phyloP scores from a whole-genome alignment of 768 basidiomycete genomes.

The Boletus rubropictus region DNA sequence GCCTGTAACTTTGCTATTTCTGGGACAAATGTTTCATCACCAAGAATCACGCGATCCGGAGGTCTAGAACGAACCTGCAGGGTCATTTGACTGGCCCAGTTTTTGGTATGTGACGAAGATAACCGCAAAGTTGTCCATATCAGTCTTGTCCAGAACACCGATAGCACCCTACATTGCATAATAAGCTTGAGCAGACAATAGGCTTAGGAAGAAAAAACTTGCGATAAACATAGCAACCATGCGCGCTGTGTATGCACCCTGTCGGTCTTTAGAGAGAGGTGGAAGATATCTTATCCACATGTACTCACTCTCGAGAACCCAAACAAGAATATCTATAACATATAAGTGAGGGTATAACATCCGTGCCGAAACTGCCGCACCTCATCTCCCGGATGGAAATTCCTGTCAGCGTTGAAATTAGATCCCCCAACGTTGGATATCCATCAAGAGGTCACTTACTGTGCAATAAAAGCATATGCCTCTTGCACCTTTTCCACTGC shows the following conservation, averaged over 20 bases:
- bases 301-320: slow-evolving; percentile 63
- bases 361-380: slow-evolving; percentile 29
- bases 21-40: slow-evolving; percentile 11
- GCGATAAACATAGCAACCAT: slow-evolving; percentile 61
- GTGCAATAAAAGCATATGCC: slow-evolving; percentile 74
- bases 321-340: slow-evolving; percentile 62
- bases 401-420: slow-evolving; percentile 36
- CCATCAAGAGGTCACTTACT: slow-evolving; percentile 40
- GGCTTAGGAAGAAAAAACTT: neutral
- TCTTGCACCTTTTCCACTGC: slow-evolving; percentile 71
- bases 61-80: slow-evolving; percentile 33
- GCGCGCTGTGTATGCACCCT: slow-evolving; percentile 74
- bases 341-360: slow-evolving; percentile 4
- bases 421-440: neutral
- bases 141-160: slow-evolving; percentile 60
- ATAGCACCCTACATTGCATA: slow-evolving; percentile 49
- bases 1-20: slow-evolving; percentile 37
- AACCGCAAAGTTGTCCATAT: slow-evolving; percentile 66
- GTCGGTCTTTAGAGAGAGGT: slow-evolving; percentile 6
- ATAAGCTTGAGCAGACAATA: neutral
- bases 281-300: neutral
- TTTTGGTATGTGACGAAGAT: slow-evolving; percentile 61
- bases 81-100: slow-evolving; percentile 48
- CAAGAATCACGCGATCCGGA: neutral
- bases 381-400: slow-evolving; percentile 69